These are phyloP conservation scores for Suillus spraguei DNA, from an alignment of 768 basidiomycete genomes.

Conservation along the genomic window DNA sequence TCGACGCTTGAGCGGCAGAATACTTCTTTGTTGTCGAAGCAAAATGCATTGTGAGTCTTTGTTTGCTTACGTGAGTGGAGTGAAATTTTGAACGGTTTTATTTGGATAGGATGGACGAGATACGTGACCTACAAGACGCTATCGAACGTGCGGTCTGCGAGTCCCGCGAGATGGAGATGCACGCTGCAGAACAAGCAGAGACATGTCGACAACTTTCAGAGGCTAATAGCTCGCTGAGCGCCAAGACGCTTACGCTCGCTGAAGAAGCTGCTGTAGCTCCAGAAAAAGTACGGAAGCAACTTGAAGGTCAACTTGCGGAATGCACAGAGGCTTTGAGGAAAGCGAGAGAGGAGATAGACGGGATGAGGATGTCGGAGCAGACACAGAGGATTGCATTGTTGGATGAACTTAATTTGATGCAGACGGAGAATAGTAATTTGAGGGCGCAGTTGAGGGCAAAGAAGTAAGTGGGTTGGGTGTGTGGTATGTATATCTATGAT, in stretches of 20 bases:
- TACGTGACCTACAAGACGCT: constrained; percentile 57
- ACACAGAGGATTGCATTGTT: constrained; percentile 81
- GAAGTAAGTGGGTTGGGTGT: constrained; percentile 35
- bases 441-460: constrained; percentile 69
- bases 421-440: constrained; percentile 74
- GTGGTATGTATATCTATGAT: not conserved
- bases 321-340: constrained; percentile 60
- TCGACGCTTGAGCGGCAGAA: constrained; percentile 79
- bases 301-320: constrained; percentile 67
- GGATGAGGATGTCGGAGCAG: constrained; percentile 72
- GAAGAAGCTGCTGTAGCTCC: constrained; percentile 40
- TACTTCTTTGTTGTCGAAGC: constrained; percentile 48
- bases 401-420: constrained; percentile 84
- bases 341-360: constrained; percentile 69
- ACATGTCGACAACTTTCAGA: constrained; percentile 72
- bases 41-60: constrained; percentile 56
- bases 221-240: constrained; percentile 77
- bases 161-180: constrained; percentile 69
- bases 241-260: constrained; percentile 57
- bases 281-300: constrained; percentile 56
- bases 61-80: not conserved
- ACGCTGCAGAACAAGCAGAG: constrained; percentile 73
- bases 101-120: constrained; percentile 61
- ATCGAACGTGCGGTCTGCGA: constrained; percentile 63
- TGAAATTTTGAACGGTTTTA: not conserved